Percentiles rank a stretch among this genome's conserved stretches.
phyloP scores from a whole-genome alignment of 768 basidiomycete species.

The Rhizopogon vesiculosus region DNA sequence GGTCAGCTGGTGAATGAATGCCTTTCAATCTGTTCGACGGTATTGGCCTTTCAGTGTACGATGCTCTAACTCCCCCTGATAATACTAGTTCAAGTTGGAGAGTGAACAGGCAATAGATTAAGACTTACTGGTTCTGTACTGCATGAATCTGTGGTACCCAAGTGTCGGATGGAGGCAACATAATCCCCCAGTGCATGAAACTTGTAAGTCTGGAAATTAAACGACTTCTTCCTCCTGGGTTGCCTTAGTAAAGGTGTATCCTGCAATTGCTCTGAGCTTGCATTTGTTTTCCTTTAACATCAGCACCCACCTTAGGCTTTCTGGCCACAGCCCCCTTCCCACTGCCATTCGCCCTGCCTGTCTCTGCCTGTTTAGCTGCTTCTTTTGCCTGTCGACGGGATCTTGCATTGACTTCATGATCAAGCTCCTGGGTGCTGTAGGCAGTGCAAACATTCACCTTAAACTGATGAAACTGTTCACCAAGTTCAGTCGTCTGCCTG shows the following conservation, averaged over 20 bases:
- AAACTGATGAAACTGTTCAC: conserved; percentile 18
- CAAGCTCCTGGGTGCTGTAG: conserved; percentile 15
- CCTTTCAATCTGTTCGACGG: background rate
- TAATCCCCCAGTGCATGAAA: conserved; percentile 30
- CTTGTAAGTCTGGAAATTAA: conserved; percentile 29
- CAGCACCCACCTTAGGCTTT: no score
- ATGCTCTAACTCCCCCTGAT: conserved; percentile 14
- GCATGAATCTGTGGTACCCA: conserved; percentile 31
- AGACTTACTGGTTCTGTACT: conserved; percentile 26
- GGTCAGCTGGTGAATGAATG: background rate
- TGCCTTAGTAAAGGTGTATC: no score
- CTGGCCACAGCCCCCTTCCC: background rate
- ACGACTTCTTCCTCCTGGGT: conserved; percentile 1
- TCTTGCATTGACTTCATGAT: conserved; percentile 1
- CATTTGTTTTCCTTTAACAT: no score
- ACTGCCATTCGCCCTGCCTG: background rate
- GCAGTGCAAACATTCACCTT: conserved; percentile 8
- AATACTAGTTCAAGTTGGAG: background rate
- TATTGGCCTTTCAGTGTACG: conserved; percentile 7
- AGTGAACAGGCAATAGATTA: background rate
- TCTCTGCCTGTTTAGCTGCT: background rate
- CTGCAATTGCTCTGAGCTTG: no score
- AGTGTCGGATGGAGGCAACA: conserved; percentile 10
- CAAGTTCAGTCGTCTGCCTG: conserved; percentile 10
- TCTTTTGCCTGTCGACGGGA: background rate